Percentiles rank a stretch among this genome's conserved stretches.
phyloP scores from a whole-genome alignment of 2,329 filamentous ascomycete species.

The Domatiomyces globalis region DNA sequence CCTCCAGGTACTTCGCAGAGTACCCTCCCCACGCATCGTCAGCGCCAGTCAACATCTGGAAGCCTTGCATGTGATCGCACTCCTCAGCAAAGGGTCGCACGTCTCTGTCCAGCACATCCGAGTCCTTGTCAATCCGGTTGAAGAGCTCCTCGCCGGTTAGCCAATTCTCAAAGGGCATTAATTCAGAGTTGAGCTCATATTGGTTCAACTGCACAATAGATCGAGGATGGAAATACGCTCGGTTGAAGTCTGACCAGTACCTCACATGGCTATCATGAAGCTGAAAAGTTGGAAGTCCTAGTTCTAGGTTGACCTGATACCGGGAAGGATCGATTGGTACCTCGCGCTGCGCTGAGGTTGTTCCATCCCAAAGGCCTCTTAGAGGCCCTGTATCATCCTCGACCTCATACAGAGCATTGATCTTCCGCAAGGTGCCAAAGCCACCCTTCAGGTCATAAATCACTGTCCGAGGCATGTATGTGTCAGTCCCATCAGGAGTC shows the following conservation, averaged over 20 bases:
- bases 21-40: slow-evolving; percentile 79
- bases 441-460: slow-evolving; percentile 92
- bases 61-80: slow-evolving; percentile 77
- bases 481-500: slow-evolving; percentile 72
- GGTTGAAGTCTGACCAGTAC: slow-evolving; percentile 94
- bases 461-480: slow-evolving; percentile 77
- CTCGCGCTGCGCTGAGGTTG: slow-evolving; percentile 49
- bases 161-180: slow-evolving; percentile 74
- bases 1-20: slow-evolving; percentile 56
- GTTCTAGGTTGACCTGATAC: slow-evolving; percentile 69
- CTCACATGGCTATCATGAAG: slow-evolving; percentile 60
- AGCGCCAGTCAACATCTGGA: slow-evolving; percentile 59
- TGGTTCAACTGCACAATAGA: slow-evolving; percentile 79
- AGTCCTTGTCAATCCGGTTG: slow-evolving; percentile 55
- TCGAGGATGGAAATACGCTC: slow-evolving; percentile 79
- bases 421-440: slow-evolving; percentile 75
- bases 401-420: slow-evolving; percentile 73
- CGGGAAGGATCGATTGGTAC: slow-evolving; percentile 52
- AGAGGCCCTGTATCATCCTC: slow-evolving; percentile 25
- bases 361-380: slow-evolving; percentile 28
- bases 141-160: slow-evolving; percentile 62
- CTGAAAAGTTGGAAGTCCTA: slow-evolving; percentile 48
- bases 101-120: slow-evolving; percentile 83
- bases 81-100: slow-evolving; percentile 80
- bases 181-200: slow-evolving; percentile 64